Conservation (phyloP, 495 filamentous ascomycete species). For the Annulohypoxylon bovei region DNA sequence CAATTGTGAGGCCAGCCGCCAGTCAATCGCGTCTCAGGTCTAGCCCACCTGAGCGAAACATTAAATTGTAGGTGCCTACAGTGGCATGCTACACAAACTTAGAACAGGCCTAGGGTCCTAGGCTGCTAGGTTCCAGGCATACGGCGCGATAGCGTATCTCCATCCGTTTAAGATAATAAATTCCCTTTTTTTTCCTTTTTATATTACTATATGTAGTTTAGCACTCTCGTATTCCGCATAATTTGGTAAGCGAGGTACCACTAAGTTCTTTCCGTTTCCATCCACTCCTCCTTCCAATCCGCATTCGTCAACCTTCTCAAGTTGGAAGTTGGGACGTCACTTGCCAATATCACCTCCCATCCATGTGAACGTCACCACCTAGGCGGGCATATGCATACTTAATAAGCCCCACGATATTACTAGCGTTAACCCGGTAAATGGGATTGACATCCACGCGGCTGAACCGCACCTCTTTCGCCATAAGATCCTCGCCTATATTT, state of each 20-base stretch:
- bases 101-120: background rate
- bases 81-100: background rate
- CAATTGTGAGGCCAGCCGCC: constrained; percentile 1
- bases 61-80: background rate
- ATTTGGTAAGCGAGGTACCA: constrained; percentile 15
- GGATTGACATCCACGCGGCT: background rate
- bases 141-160: background rate
- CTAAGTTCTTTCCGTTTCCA: constrained; percentile 27
- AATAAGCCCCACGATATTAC: constrained; percentile 21
- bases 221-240: background rate
- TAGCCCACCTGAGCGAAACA: constrained; percentile 40
- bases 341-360: background rate
- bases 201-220: background rate
- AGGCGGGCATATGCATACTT: constrained; percentile 13
- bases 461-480: background rate
- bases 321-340: background rate
- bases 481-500: background rate
- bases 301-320: background rate
- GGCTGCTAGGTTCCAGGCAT: background rate
- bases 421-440: constrained; percentile 9
- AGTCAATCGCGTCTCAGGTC: constrained; percentile 10
- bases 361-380: background rate
- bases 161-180: constrained; percentile 23
- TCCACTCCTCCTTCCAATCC: constrained; percentile 7
- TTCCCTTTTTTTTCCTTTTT: too few relatives aligned